Evolutionary conservation across 352 stramenopile species (phyloP), one percentile per base, ranked within the genome.

Genomic region (Nothophytophthora sp.): DNA sequence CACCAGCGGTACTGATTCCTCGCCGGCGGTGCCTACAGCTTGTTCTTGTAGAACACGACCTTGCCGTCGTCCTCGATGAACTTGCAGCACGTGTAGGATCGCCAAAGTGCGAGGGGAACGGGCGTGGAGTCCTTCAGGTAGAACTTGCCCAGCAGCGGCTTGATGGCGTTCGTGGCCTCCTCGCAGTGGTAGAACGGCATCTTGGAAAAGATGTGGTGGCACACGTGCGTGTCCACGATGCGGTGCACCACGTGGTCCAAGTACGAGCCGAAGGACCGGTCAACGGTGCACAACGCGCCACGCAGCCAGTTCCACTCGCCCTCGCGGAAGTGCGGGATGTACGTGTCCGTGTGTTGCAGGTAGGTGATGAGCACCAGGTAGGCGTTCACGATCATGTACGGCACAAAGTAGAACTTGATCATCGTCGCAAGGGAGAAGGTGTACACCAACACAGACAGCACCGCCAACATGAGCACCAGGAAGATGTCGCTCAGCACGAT

Each of bases 121-220:
- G 90, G 73, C 39, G 90, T 97, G 3, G 82, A 65, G 66, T 99
- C 95, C 64, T 98, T 97, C 9, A 99, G 76, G 66, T 99, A 98
- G 70, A 98, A 98, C 62, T 96, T 96, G 61, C 92, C 93, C 35
- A 99, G 72, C 41, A 94, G 80, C 8, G 80, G 91, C 73, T 96
- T 96, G 49, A 99, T 86, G 38, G 90, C 86, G 33, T 92, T 69
- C 8, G 96, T 99, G 10, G 97, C 97, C 52, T 99, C 93, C 46
- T 94, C 63, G 9, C 96, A 96, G 73, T 99, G 95, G 86, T 99
- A 99, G 70, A 98, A 99, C 13, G 97, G 97, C 91, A 99, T 98
- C 79, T 99, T 98, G 67, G 96, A 97, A 72, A 99, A 99, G 42
- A 99, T 89, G 73, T 99, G 97, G 76, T 99, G 97, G 44, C 81